Evolutionary conservation across 768 basidiomycete species (phyloP), one percentile per base, ranked within the genome.

Genomic region (Holtermanniella nyarrowii): DNA sequence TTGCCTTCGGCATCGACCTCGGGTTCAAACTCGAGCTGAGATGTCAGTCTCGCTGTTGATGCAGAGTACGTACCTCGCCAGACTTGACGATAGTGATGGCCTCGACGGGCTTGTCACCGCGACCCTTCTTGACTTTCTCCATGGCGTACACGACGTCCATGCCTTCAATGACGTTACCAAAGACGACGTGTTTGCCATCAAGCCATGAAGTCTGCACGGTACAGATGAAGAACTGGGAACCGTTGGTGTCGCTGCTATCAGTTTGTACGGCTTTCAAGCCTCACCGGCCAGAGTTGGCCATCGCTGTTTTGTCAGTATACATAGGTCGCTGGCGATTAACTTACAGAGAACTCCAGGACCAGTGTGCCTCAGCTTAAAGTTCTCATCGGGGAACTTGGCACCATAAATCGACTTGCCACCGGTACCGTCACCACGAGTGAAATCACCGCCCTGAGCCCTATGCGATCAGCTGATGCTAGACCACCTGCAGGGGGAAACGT

Each of bases 361-460:
- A 62, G 86, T 85, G 77, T 99, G 93, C 71, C 82, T 83, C 72
- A 97, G 85, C 79, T 96, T 95, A 79, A 90, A 95, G 78, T 96
- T 97, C 77, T 97, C 95, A 60, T 97, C 93, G 49, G 83, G 78
- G 73, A 99, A 99, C 66, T 39, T 68, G 22, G 50, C 48, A 53
- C 58, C 53, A 46, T 61, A 52, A 41, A 59, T 56, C 2, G 49
- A 62, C 42, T 60, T 54, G 46, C 73, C 71, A 44, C 72, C 72
- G n/a, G 69, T 71, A 25, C 71, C 71, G 49, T 74, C 73, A 20
- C 71, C 71, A 44, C 57, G 57, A 12, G 71, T 95, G 74, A 96
- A 99, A 76, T 96, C 93, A 74, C 93, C 93, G 65, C 91, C 91
- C 75, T 96, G 91, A 62, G 93, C 89, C 87, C 86, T 87, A 48